Conservation (phyloP, 2,329 filamentous ascomycete species). For the Fusarium miscanthi region DNA sequence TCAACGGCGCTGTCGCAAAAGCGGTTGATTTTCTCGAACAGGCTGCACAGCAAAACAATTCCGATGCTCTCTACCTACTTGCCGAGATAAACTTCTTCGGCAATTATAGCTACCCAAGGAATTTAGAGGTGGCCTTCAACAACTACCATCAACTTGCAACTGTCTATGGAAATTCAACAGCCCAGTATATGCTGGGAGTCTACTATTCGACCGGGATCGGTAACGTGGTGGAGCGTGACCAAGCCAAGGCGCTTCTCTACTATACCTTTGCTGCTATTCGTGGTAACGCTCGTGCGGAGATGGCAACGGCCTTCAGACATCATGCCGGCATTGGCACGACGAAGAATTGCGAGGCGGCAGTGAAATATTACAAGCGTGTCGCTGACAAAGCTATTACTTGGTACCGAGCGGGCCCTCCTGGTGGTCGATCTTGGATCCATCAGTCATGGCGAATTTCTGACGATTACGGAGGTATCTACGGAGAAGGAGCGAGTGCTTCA, state of each 20-base stretch:
- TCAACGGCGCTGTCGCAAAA: slow-evolving; percentile 59
- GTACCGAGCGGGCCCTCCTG: slow-evolving; percentile 89
- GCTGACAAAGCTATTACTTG: slow-evolving; percentile 93
- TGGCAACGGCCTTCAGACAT: slow-evolving; percentile 91
- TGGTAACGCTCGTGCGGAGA: slow-evolving; percentile 87
- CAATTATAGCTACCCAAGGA: slow-evolving; percentile 87
- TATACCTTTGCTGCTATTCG: slow-evolving; percentile 91
- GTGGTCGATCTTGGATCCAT: slow-evolving; percentile 79
- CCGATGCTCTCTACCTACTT: slow-evolving; percentile 88
- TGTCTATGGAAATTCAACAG: slow-evolving; percentile 85
- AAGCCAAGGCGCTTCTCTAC: slow-evolving; percentile 91
- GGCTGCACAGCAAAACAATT: slow-evolving; percentile 67
- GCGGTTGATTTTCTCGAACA: slow-evolving; percentile 65
- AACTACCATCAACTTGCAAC: slow-evolving; percentile 83
- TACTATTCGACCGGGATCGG: slow-evolving; percentile 96
- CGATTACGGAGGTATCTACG: slow-evolving; percentile 91
- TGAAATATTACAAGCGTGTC: slow-evolving; percentile 90
- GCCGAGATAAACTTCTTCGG: slow-evolving; percentile 98
- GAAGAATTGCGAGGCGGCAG: slow-evolving; percentile 85
- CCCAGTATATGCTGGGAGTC: slow-evolving; percentile 94
- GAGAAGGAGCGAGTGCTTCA: slow-evolving; percentile 90
- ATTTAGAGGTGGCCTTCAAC: slow-evolving; percentile 82
- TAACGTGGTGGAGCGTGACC: slow-evolving; percentile 81
- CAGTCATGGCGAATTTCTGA: slow-evolving; percentile 90
- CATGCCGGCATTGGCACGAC: slow-evolving; percentile 86